A percentile compares a stretch with the other conserved stretches of the same genome.
phyloP scores from a whole-genome alignment of 805 yeast species.

The Yamadazyma akitaensis region DNA sequence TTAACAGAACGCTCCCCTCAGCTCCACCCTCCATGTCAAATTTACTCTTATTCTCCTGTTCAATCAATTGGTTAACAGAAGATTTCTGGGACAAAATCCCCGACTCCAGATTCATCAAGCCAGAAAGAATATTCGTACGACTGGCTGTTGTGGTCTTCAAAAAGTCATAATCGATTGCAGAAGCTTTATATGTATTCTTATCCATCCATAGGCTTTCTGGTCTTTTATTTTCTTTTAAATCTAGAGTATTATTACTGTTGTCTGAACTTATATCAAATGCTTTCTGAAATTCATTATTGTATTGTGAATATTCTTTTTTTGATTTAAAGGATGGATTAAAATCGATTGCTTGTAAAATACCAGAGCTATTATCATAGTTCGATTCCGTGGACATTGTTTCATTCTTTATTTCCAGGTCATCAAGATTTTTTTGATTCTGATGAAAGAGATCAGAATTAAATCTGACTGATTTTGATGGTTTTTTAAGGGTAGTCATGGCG shows the following conservation, averaged over 20 bases:
- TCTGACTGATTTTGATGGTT: constrained; percentile 4
- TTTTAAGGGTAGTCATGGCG: constrained; percentile 6
- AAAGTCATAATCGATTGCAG: no score
- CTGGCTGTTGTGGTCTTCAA: neutral
- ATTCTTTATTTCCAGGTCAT: neutral
- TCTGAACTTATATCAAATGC: constrained; percentile 2
- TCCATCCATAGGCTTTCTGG: constrained; percentile 6
- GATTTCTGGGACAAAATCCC: neutral
- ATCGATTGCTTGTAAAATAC: neutral
- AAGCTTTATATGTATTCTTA: constrained; percentile 1
- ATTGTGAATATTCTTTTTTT: neutral
- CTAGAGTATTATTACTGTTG: neutral
- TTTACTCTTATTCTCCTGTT: no score
- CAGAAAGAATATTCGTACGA: neutral
- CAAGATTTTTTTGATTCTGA: neutral
- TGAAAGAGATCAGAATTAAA: constrained; percentile 4
- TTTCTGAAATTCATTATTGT: constrained; percentile 3
- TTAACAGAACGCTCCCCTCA: neutral
- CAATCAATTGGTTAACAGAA: neutral
- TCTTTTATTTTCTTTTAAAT: neutral
- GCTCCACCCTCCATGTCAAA: neutral
- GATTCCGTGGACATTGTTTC: neutral
- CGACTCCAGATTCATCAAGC: neutral
- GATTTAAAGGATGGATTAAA: neutral
- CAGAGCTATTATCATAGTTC: constrained; percentile 1